Evolutionary conservation across 2,329 filamentous ascomycete genomes (phyloP).

Genomic region (Fusarium falciforme): DNA sequence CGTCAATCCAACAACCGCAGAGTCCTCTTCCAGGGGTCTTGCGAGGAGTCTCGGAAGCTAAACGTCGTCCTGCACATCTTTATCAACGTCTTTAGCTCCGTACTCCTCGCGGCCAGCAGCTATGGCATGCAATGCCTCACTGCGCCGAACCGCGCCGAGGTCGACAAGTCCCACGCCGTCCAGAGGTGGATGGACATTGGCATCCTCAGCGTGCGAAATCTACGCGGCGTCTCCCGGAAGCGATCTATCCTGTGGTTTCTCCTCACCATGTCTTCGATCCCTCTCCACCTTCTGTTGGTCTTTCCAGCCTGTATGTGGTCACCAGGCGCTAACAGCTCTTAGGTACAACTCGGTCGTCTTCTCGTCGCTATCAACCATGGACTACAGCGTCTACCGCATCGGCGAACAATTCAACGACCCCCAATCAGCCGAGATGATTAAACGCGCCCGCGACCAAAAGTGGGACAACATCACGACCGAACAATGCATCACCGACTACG

Average conservation of each 20-base stretch:
- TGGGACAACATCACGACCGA: constrained; percentile 5
- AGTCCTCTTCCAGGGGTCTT: constrained; percentile 7
- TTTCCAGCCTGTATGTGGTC: neutral
- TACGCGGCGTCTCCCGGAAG: neutral
- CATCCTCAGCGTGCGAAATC: constrained; percentile 26
- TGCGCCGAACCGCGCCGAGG: constrained; percentile 47
- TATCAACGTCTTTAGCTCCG: constrained; percentile 26
- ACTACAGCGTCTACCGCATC: neutral
- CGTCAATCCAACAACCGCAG: neutral
- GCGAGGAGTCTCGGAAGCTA: neutral
- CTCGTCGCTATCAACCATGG: neutral
- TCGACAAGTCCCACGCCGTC: constrained; percentile 37
- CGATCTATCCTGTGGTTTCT: constrained; percentile 3
- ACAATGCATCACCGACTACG: constrained; percentile 16
- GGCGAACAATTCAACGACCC: neutral
- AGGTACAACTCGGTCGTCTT: constrained; percentile 26
- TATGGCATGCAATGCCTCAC: constrained; percentile 51
- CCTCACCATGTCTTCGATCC: constrained; percentile 2
- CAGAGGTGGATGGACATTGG: constrained; percentile 35
- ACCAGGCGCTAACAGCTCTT: neutral
- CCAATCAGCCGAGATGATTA: neutral
- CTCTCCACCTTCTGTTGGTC: constrained; percentile 17
- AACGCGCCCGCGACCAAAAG: neutral
- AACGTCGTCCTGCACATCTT: constrained; percentile 15
- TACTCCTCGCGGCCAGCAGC: constrained; percentile 42